Base-by-base conservation (phyloP, 805 yeast species). In the Soucietia sequanensis region DNA sequence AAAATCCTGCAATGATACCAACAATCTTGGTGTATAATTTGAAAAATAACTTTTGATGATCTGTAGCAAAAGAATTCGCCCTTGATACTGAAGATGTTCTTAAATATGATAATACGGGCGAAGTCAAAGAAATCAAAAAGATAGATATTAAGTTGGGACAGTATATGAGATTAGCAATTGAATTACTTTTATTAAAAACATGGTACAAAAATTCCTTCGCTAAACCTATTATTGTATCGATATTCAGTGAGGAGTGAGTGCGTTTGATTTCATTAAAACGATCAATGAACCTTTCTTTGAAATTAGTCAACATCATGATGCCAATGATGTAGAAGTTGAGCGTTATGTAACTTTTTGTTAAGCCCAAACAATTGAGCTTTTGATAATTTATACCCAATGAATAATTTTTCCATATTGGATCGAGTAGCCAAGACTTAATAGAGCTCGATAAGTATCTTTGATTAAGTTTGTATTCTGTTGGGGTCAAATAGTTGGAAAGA, bases 361-460 rank as follows among this genome's bases (percentile, higher is more conserved):
- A 39, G 3, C 65, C 61, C 6, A 41, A 12, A 63, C 65, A 64
- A 22, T 59, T 47, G 19, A 68, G 21, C 12, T 48, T 26, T 21
- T 50, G 55, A 14, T 46, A 32, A 7, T 41, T 43, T 12, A 46
- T 49, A 6, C 65, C 63, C 33, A 64, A 43, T 19, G 58, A 45
- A 39, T 53, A 66, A 39, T 65, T 62, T 34, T 53, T 56, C 73
- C 73, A 68, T 32, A 68, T 62, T 1, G 73, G 72, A 35, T 64
- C 61, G 37, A 66, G 49, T 4, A 63, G 46, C 20, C 51, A 39
- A 5, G 46, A 33, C 37, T 61, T 66, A 31, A 67, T 55, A 24
- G 49, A 48, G 11, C 54, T 35, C 4, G 68, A 56, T 15, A 66
- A 44, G 48, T 65, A 65, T 18, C 54, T 44, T 39, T 62, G 68